phyloP scores from a whole-genome alignment of 1,139 yeast species.

The Yamadazyma dendronema region DNA sequence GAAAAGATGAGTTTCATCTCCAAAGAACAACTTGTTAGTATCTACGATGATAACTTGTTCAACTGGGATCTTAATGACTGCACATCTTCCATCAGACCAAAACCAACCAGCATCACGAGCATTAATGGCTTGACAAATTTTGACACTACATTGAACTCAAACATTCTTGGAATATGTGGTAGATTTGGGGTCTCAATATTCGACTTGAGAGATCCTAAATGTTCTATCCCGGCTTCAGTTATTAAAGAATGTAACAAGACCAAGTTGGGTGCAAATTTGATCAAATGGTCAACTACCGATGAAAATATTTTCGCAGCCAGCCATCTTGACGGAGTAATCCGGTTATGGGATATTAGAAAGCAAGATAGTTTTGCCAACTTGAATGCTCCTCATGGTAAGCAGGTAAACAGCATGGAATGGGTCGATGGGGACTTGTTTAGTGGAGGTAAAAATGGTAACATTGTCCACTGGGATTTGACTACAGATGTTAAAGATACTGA shows the following conservation, averaged over 20 bases:
- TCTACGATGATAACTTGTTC: slow-evolving; percentile 63
- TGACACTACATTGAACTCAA: slow-evolving; percentile 44
- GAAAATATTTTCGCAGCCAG: slow-evolving; percentile 66
- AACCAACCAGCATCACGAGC: slow-evolving; percentile 52
- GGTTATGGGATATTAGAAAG: slow-evolving; percentile 76
- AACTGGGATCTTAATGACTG: slow-evolving; percentile 66
- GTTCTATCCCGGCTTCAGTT: slow-evolving; percentile 31
- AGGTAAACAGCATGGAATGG: slow-evolving; percentile 64
- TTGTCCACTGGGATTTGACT: slow-evolving; percentile 70
- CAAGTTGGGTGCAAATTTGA: slow-evolving; percentile 32
- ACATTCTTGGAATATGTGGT: slow-evolving; percentile 59
- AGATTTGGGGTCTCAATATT: slow-evolving; percentile 67
- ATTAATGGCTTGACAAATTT: slow-evolving; percentile 52
- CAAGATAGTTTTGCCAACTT: slow-evolving; percentile 53
- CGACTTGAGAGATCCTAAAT: slow-evolving; percentile 54
- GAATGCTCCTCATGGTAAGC: slow-evolving; percentile 52
- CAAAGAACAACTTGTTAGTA: slow-evolving; percentile 40
- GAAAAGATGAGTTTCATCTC: slow-evolving; percentile 27
- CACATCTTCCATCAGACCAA: slow-evolving; percentile 33
- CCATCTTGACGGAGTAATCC: slow-evolving; percentile 55
- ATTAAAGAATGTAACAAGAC: slow-evolving; percentile 15
- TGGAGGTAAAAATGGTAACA: slow-evolving; percentile 69
- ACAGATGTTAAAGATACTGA: slow-evolving; percentile 19
- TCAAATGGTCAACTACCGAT: slow-evolving; percentile 65
- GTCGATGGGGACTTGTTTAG: slow-evolving; percentile 55